phyloP scores from a whole-genome alignment of 768 basidiomycete species.

The Gymnopilus dilepis region DNA sequence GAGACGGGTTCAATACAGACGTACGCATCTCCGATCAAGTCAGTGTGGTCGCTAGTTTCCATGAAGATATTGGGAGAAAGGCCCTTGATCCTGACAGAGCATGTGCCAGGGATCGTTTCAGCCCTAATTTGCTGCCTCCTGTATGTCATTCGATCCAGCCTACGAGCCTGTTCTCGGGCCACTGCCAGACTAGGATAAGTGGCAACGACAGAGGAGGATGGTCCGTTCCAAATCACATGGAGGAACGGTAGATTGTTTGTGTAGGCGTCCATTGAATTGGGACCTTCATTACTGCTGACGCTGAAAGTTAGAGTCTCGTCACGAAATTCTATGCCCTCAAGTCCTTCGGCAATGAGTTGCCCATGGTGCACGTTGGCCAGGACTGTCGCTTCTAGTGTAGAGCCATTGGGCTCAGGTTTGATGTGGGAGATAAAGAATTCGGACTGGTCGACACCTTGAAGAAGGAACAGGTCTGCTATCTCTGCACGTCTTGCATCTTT shows the following conservation, averaged over 20 bases:
- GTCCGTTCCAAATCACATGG: conserved; percentile 56
- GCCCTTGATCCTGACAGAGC: conserved; percentile 45
- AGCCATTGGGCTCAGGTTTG: conserved; percentile 20
- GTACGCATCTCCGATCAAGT: conserved; percentile 36
- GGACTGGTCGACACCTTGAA: conserved; percentile 46
- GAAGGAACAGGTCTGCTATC: conserved; percentile 46
- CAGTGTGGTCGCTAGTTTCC: conserved; percentile 27
- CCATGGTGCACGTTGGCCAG: conserved; percentile 48
- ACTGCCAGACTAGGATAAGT: conserved; percentile 40
- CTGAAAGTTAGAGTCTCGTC: conserved; percentile 48
- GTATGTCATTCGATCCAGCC: conserved; percentile 41
- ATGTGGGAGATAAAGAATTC: conserved; percentile 33
- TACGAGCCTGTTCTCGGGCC: conserved; percentile 39
- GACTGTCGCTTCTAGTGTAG: conserved; percentile 45
- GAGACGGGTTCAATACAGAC: conserved; percentile 16
- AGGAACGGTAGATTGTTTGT: conserved; percentile 42
- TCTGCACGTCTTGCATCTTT: conserved; percentile 42
- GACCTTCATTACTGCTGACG: conserved; percentile 42
- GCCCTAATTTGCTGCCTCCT: conserved; percentile 53
- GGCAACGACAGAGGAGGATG: conserved; percentile 51
- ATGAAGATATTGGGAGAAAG: conserved; percentile 37
- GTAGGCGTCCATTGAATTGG: conserved; percentile 47
- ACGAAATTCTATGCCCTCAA: conserved; percentile 56
- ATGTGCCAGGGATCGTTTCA: conserved; percentile 38
- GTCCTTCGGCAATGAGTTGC: conserved; percentile 42